These are phyloP conservation scores for Fonsecaea pugnacius DNA, from an alignment of 2,329 filamentous ascomycete genomes.

Conservation along the genomic window DNA sequence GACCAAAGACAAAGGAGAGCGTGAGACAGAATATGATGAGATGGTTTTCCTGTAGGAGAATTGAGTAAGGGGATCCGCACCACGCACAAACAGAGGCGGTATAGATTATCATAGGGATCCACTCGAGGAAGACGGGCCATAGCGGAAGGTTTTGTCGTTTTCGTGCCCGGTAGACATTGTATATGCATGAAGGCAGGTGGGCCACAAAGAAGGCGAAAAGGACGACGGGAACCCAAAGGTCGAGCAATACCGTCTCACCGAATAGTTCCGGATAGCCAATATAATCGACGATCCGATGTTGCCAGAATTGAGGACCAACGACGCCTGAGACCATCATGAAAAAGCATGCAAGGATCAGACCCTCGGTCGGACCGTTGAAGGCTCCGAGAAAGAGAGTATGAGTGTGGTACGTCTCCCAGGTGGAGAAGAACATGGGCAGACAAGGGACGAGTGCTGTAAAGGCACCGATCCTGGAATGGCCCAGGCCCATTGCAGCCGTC, in stretches of 20 bases:
- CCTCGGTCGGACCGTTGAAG: constrained; percentile 97
- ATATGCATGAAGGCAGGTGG: constrained; percentile 86
- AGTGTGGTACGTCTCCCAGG: constrained; percentile 99
- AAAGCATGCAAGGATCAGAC: constrained; percentile 81
- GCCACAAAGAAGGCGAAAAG: constrained; percentile 67
- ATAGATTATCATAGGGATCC: constrained; percentile 87
- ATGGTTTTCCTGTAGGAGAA: constrained; percentile 79
- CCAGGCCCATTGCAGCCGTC: constrained; percentile 89
- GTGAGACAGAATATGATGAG: constrained; percentile 90
- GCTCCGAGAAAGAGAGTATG: constrained; percentile 95
- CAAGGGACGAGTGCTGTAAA: constrained; percentile 91
- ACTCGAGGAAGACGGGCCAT: constrained; percentile 84
- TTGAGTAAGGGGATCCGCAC: constrained; percentile 88
- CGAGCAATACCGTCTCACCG: constrained; percentile 74
- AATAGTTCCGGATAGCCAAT: constrained; percentile 68
- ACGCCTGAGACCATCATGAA: constrained; percentile 87
- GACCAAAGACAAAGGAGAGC: constrained; percentile 95
- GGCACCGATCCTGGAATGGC: constrained; percentile 79
- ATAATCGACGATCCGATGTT: constrained; percentile 70
- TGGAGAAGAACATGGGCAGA: constrained; percentile 98
- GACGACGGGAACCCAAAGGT: constrained; percentile 82
- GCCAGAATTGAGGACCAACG: constrained; percentile 88
- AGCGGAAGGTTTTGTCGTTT: constrained; percentile 73
- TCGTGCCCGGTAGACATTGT: constrained; percentile 81
- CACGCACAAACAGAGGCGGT: constrained; percentile 75